Evolutionary conservation across 306 rosid species (phyloP).

Genomic region (Quercus bicolor): DNA sequence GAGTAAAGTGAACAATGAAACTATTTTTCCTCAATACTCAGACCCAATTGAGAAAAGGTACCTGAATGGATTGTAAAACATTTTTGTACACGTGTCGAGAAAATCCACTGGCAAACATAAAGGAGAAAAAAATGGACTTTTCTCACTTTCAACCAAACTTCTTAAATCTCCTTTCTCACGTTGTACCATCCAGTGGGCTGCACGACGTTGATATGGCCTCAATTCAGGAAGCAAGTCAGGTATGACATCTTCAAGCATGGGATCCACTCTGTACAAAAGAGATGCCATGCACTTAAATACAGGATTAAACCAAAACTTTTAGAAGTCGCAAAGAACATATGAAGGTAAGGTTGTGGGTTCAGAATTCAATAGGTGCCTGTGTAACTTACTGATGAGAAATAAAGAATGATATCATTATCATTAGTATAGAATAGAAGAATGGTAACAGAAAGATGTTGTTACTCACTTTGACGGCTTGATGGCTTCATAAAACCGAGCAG

Average conservation of each 20-base stretch:
- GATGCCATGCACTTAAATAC: slow-evolving; percentile 24
- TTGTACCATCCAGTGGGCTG: slow-evolving; percentile 94
- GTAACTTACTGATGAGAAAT: neutral
- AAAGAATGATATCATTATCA: slow-evolving; percentile 11
- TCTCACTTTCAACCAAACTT: slow-evolving; percentile 43
- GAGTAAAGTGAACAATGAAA: slow-evolving; percentile 9
- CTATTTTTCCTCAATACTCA: slow-evolving; percentile 2
- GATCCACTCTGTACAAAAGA: slow-evolving; percentile 55
- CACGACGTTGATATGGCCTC: slow-evolving; percentile 91
- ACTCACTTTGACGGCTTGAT: slow-evolving; percentile 93
- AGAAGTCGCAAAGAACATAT: neutral
- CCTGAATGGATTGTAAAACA: slow-evolving; percentile 97
- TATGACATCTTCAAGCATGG: slow-evolving; percentile 70
- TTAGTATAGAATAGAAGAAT: slow-evolving; percentile 6
- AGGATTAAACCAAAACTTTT: slow-evolving; percentile 4
- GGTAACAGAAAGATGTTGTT: slow-evolving; percentile 18
- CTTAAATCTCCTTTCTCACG: slow-evolving; percentile 57
- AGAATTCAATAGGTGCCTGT: too few relatives aligned
- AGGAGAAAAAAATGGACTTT: slow-evolving; percentile 56
- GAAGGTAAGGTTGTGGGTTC: neutral
- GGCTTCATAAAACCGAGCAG: slow-evolving; percentile 82
- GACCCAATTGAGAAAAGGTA: slow-evolving; percentile 28
- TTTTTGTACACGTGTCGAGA: slow-evolving; percentile 53
- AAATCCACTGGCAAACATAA: slow-evolving; percentile 71
- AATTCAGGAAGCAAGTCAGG: slow-evolving; percentile 80